Conservation (phyloP, 1,284 basidiomycete genomes). For the Leccinum olivaceoglutinosum region DNA sequence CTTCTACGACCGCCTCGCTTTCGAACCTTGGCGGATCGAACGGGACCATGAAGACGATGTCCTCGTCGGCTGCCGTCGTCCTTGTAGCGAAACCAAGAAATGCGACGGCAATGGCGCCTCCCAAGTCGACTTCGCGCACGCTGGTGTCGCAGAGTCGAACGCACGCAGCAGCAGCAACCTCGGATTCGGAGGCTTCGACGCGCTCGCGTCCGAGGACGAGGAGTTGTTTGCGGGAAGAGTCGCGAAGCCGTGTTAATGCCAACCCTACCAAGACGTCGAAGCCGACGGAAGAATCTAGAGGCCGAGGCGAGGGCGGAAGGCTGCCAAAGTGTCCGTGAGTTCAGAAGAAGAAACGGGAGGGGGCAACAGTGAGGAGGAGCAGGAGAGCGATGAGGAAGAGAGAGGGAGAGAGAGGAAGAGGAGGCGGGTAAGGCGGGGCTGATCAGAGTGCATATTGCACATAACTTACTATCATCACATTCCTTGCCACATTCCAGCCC, state of each 20-base stretch:
- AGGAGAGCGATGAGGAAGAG: slow-evolving; percentile 14
- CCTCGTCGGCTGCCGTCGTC: background rate
- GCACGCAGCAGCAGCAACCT: slow-evolving; percentile 1
- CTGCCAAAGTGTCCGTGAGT: background rate
- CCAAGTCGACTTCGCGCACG: slow-evolving; percentile 20
- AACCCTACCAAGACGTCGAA: slow-evolving; percentile 2
- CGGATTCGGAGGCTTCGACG: slow-evolving; percentile 24
- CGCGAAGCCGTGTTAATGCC: slow-evolving; percentile 10
- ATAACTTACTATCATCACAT: background rate
- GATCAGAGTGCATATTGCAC: background rate
- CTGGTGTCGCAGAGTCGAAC: slow-evolving; percentile 20
- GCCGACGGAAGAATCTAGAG: slow-evolving; percentile 2
- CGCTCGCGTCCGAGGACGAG: slow-evolving; percentile 21
- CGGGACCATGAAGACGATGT: background rate
- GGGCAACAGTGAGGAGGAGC: slow-evolving; percentile 3
- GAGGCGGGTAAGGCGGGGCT: slow-evolving; percentile 21
- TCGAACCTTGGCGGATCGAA: background rate
- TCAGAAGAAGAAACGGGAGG: slow-evolving; percentile 12
- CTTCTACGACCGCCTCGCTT: slow-evolving; percentile 1
- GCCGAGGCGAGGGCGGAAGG: slow-evolving; percentile 6
- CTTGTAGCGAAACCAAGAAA: background rate
- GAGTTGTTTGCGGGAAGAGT: slow-evolving; percentile 23
- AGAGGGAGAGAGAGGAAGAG: slow-evolving; percentile 28
- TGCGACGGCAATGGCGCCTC: background rate
- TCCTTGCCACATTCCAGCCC: background rate